These are phyloP conservation scores for Suhomyces guaymorum DNA, from an alignment of 1,139 yeast genomes.

Conservation along the genomic window DNA sequence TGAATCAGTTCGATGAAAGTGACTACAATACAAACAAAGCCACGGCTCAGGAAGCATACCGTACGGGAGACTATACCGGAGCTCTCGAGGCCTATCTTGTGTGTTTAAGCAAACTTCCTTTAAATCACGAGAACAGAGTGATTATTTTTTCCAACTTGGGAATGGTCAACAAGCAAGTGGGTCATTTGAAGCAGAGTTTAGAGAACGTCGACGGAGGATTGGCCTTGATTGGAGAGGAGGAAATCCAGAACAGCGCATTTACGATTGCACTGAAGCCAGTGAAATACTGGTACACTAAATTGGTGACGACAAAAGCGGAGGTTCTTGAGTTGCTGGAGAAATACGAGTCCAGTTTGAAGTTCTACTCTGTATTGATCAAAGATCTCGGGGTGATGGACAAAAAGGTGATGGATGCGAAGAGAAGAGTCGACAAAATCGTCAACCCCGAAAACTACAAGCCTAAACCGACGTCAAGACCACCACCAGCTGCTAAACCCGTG, in stretches of 20 bases:
- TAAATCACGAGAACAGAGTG: constrained; percentile 63
- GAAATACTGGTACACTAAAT: constrained; percentile 72
- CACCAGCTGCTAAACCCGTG: constrained; percentile 11
- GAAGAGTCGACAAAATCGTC: constrained; percentile 70
- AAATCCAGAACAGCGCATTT: constrained; percentile 24
- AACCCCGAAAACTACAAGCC: constrained; percentile 41
- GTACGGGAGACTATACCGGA: constrained; percentile 75
- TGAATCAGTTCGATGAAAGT: constrained; percentile 47
- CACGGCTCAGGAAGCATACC: constrained; percentile 64
- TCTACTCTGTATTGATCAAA: constrained; percentile 62
- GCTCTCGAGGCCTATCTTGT: constrained; percentile 64
- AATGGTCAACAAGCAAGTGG: constrained; percentile 66
- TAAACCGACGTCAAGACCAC: constrained; percentile 18
- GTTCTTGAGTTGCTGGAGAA: constrained; percentile 77
- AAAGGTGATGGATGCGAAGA: constrained; percentile 73
- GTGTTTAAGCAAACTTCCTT: constrained; percentile 65
- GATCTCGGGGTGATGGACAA: constrained; percentile 64
- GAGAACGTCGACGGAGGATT: constrained; percentile 59
- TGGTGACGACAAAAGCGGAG: constrained; percentile 74
- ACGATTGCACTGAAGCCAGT: constrained; percentile 53
- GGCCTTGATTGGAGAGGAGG: constrained; percentile 49
- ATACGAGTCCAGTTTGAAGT: constrained; percentile 59
- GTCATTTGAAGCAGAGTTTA: constrained; percentile 68
- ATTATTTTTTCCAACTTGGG: constrained; percentile 79
- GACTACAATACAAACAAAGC: constrained; percentile 58